Evolutionary conservation across 177 flowering plant species (phyloP).

Genomic region (Vitis hybrid): DNA sequence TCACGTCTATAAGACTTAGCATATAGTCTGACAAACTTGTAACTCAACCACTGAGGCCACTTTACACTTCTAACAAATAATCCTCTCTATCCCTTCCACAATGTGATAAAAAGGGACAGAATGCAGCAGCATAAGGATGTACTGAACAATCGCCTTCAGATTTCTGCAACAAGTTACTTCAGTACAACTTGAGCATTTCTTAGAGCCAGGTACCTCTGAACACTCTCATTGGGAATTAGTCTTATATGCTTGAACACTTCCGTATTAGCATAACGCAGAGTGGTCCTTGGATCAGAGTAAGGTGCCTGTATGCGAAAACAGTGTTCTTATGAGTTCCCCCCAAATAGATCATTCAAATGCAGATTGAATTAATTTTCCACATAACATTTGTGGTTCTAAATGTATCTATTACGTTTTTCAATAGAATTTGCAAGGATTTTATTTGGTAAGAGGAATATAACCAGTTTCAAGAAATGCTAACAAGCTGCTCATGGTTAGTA

Average conservation of each 20-base stretch:
- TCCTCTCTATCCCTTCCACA: too few species aligned
- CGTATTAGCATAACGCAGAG: slow-evolving; percentile 82
- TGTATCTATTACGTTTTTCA: neutral
- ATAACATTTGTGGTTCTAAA: neutral
- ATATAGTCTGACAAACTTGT: too few species aligned
- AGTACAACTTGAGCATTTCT: slow-evolving; percentile 47
- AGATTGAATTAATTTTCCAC: neutral
- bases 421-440: neutral
- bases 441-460: neutral
- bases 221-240: slow-evolving; percentile 76
- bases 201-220: slow-evolving; percentile 79
- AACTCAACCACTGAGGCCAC: too few species aligned
- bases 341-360: neutral
- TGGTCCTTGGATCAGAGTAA: slow-evolving; percentile 86
- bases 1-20: too few species aligned
- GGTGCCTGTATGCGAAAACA: slow-evolving; percentile 64
- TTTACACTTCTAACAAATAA: too few species aligned
- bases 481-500: neutral
- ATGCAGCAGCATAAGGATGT: too few species aligned
- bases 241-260: slow-evolving; percentile 83
- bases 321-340: neutral
- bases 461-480: neutral
- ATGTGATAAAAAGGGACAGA: too few species aligned
- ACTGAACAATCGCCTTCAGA: too few species aligned
- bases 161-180: too few species aligned